Evolutionary conservation across 1,284 basidiomycete genomes (phyloP).

Genomic region (Puccinia coronata): DNA sequence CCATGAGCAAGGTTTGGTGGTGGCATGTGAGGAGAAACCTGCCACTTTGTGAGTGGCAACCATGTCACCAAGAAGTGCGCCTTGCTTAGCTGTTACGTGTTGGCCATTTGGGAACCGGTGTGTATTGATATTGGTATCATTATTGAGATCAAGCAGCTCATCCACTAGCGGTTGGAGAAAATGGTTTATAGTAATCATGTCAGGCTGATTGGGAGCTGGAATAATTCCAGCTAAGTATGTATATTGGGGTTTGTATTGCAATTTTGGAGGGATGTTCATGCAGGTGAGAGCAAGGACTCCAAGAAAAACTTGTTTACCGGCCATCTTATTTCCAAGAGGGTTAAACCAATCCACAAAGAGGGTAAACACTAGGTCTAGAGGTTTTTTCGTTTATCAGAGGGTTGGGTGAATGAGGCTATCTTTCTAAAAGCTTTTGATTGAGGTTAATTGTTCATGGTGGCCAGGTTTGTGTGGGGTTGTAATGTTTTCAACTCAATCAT

Average conservation of each 20-base stretch:
- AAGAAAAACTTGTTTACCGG: conserved; percentile 14
- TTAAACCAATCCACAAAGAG: conserved; percentile 33
- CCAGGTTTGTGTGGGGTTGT: not conserved
- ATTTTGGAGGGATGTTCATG: not conserved
- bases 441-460: not conserved
- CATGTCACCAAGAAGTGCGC: conserved; percentile 20
- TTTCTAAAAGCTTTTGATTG: not conserved
- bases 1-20: conserved; percentile 1
- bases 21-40: conserved; percentile 30
- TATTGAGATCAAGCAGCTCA: not conserved
- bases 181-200: not conserved
- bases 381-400: not conserved
- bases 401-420: not conserved
- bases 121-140: not conserved
- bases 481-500: not conserved
- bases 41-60: conserved; percentile 46
- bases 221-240: conserved; percentile 24
- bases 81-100: not conserved
- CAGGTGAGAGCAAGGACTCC: conserved; percentile 30
- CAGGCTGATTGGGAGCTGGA: conserved; percentile 20
- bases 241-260: conserved; percentile 18
- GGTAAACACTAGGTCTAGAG: conserved; percentile 7
- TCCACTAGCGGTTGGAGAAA: conserved; percentile 16
- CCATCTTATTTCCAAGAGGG: conserved; percentile 28
- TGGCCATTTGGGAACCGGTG: not conserved